A percentile compares a stretch with the other conserved stretches of the same genome.
Evolutionary conservation across 192 early-diverging fungal genomes (phyloP).

Genomic region (Rhizophagus clarus): DNA sequence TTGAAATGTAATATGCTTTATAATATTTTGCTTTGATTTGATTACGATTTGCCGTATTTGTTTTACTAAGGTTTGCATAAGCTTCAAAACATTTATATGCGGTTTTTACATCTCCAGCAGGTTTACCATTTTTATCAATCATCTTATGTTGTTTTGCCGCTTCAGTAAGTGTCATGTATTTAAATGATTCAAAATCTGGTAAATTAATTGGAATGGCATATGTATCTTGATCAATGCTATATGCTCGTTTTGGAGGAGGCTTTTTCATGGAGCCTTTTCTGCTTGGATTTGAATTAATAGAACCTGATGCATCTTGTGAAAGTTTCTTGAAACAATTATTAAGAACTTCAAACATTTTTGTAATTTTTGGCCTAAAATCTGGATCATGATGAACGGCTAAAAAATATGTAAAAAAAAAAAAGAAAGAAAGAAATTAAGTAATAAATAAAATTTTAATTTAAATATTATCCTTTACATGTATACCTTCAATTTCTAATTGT

Average conservation of each 20-base stretch:
- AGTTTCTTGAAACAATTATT: background rate
- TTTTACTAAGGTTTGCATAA: background rate
- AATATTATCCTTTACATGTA: background rate
- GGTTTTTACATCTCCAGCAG: background rate
- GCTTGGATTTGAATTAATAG: background rate
- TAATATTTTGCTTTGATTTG: background rate
- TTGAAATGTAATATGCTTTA: background rate
- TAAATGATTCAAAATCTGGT: background rate
- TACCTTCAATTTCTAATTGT: background rate
- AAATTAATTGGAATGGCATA: background rate
- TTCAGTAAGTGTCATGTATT: background rate
- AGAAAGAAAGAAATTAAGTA: background rate
- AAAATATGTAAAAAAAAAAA: background rate
- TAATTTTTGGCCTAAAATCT: background rate
- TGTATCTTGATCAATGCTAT: background rate
- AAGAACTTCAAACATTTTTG: background rate
- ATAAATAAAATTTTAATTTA: background rate
- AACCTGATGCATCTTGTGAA: background rate
- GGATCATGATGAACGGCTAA: background rate
- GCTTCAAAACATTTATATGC: conserved; percentile 6
- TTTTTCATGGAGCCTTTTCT: background rate
- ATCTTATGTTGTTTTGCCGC: background rate
- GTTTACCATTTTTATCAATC: background rate
- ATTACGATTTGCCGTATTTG: too few relatives aligned
- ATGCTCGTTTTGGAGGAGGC: background rate